Evolutionary conservation across 768 basidiomycete species (phyloP), one percentile per base, ranked within the genome.

Genomic region (Rhizopogon vulgaris): DNA sequence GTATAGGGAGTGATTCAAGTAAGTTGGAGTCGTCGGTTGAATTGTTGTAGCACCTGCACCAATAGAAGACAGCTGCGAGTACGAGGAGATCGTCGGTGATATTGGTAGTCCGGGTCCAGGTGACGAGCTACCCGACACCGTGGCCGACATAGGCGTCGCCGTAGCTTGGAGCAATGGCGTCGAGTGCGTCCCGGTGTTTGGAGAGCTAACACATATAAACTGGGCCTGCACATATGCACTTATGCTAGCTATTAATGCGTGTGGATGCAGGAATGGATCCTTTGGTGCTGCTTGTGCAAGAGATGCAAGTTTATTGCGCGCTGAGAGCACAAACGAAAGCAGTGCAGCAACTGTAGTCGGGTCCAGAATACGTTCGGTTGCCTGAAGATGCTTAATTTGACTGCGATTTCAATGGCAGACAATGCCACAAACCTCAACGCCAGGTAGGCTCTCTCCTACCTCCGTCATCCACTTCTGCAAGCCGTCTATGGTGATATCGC

Each of bases 251-350:
- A 77, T 60, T 54, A 92, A 85, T 8, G 69, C 69, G 38, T 77
- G 63, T 1, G 87, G 86, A 52, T 88, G 78, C 41, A 87, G 70
- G 61, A 93, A 90, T 1, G 90, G 90, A 64, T 92, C 90, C 63
- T 83, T 84, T 2, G 89, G 85, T 36, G 84, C 70, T 30, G 64
- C 56, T 58, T 73, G 58, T 18, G 41, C 62, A 22, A 87, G 69
- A 24, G 78, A 75, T 18, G 79, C 74, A 14, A 92, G 75, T 61
- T 84, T 87, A 68, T 88, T 90, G 27, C 90, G 77, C 42, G 78
- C 73, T 37, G 78, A 72, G 17, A 87, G 73, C 30, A 91, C 78
- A 43, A 87, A 74, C 51, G 83, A 86, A 48, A 92, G 70, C 9
- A 92, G 73, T 2, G 82, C 81, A 24, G 87, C 78, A 11, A 92